Conservation (phyloP, 2,329 filamentous ascomycete species). For the Colletotrichum liaoningense region DNA sequence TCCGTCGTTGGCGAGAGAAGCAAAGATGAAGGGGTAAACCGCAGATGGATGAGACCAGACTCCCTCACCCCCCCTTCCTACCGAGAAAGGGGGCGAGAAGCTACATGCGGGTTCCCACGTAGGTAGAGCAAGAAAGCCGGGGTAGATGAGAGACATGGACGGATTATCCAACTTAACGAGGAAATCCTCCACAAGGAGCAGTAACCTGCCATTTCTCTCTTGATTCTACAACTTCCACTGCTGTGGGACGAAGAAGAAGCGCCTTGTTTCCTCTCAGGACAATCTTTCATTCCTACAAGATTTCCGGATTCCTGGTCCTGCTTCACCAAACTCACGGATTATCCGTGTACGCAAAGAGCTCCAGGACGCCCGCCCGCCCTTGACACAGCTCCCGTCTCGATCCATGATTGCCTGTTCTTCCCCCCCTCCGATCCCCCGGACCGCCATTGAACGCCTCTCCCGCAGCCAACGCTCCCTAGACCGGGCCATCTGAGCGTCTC, state of each 20-base stretch:
- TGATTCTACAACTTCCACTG: not conserved
- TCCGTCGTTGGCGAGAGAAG: not conserved
- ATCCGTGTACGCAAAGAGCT: not conserved
- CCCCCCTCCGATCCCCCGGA: not conserved
- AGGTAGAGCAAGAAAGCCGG: not conserved
- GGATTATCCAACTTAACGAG: not conserved
- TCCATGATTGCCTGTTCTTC: not conserved
- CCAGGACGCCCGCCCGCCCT: not conserved
- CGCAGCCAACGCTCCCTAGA: not conserved
- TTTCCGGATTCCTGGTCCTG: not conserved
- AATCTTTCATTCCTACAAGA: not conserved
- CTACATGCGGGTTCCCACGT: not conserved
- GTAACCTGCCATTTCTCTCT: not conserved
- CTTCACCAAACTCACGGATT: not conserved
- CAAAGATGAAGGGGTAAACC: not conserved
- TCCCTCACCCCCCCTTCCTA: not conserved
- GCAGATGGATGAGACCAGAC: not conserved
- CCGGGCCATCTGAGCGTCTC: not conserved
- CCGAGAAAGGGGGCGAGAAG: not conserved
- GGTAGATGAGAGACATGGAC: not conserved
- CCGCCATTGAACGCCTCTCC: not conserved
- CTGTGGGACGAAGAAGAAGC: not conserved
- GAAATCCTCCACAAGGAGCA: not conserved
- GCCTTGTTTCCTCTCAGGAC: not conserved
- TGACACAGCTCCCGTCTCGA: not conserved